Base-by-base conservation (phyloP, 169 alveolate species). In the Eimeria tenella region DNA sequence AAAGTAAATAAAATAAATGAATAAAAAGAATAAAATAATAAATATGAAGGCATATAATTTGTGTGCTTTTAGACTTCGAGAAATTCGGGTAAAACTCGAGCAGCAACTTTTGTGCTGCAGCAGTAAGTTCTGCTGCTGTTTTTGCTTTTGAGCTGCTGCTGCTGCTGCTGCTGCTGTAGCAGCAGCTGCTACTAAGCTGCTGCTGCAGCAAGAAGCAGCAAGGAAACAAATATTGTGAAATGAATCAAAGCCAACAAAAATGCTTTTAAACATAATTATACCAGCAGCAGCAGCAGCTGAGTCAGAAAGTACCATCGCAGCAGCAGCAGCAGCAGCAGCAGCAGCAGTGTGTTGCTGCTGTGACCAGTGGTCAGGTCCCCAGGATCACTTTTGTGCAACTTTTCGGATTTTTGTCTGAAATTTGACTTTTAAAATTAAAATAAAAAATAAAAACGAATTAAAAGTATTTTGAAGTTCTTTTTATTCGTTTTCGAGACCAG, bases 141-240 rank as follows among this genome's bases (percentile, higher is more conserved):
- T 11, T 11, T 56, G 65, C 65, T 56, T 7, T 56, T 11, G 7
- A 7, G 7, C 65, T 7, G 19, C 65, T 11, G 19, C 65, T 56
- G 65, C 65, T 56, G 65, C 65, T 56, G 65, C 65, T 56, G 65
- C 65, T 56, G 65, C 65, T 56, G 65, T 56, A 9, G 65, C 65
- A 9, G 65, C 65, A 9, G 65, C 19, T 7, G 65, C n/a, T n/a
- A n/a, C n/a, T n/a, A n/a, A n/a, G n/a, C n/a, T n/a, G n/a, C n/a
- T n/a, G n/a, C n/a, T n/a, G n/a, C n/a, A n/a, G n/a, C n/a, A n/a
- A n/a, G n/a, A n/a, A n/a, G n/a, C n/a, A n/a, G n/a, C n/a, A n/a
- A n/a, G n/a, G n/a, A n/a, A n/a, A n/a, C n/a, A n/a, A n/a, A n/a
- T n/a, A n/a, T n/a, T n/a, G n/a, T n/a, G n/a, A n/a, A n/a, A n/a